Percentiles rank a stretch among this genome's conserved stretches.
Conservation (phyloP, 805 yeast genomes). For the Hanseniaspora thailandica region DNA sequence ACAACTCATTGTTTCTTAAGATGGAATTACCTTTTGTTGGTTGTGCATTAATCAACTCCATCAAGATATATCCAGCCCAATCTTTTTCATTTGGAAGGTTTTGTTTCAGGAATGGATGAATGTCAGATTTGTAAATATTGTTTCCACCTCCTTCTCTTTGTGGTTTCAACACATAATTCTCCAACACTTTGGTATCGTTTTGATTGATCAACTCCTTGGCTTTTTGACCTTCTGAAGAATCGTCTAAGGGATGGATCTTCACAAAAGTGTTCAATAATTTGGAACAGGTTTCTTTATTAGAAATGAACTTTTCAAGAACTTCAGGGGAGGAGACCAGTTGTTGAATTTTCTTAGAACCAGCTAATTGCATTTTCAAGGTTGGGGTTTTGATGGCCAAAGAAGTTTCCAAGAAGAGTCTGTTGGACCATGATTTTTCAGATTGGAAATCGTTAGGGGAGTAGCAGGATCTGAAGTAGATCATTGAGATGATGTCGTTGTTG, state of each 20-base stretch:
- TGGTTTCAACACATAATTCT: constrained; percentile 77
- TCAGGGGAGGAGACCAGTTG: constrained; percentile 60
- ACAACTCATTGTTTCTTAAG: constrained; percentile 50
- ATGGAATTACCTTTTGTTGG: constrained; percentile 58
- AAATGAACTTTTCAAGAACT: constrained; percentile 36
- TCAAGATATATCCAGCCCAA: constrained; percentile 84
- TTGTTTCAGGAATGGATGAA: constrained; percentile 55
- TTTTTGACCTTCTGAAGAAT: constrained; percentile 43
- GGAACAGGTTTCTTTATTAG: constrained; percentile 28
- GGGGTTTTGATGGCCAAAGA: constrained; percentile 86
- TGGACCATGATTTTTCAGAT: constrained; percentile 58
- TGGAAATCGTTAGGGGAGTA: constrained; percentile 76
- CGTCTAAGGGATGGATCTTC: constrained; percentile 75
- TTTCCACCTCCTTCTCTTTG: constrained; percentile 99
- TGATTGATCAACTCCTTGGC: constrained; percentile 41
- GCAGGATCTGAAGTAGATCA: constrained; percentile 83
- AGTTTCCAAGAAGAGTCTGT: constrained; percentile 59
- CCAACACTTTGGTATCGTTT: constrained; percentile 52
- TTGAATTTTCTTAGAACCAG: constrained; percentile 91
- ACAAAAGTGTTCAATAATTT: constrained; percentile 51
- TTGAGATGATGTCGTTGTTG: constrained; percentile 49
- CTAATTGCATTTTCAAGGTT: constrained; percentile 70
- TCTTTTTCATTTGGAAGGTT: constrained; percentile 44
- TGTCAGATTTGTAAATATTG: constrained; percentile 76
- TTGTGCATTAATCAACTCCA: constrained; percentile 77